Evolutionary conservation across 129 eudicot species (phyloP), one percentile per base, ranked within the genome.

Genomic region (Flaveria linearis): DNA sequence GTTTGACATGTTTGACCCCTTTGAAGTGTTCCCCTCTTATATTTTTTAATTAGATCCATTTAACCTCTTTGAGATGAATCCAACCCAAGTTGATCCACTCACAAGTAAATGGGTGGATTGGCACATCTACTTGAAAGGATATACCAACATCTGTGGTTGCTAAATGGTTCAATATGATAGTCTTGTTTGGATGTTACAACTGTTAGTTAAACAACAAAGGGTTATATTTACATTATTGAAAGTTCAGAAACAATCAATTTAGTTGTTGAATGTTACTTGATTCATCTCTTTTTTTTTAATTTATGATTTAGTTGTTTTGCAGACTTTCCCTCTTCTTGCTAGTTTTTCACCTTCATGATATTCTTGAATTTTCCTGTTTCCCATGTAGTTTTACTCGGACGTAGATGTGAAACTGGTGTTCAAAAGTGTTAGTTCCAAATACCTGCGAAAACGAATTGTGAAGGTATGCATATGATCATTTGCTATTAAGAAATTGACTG

Each of bases 351-450:
- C 17, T 56, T 46, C 36, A 33, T 56, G 7, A 50, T 64, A 47
- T 74, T 69, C n/a, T 65, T 80, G 42, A n/a, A 50, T 62, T 55
- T 43, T 60, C 53, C 68, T 60, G 57, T 76, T 74, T 76, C 76
- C 70, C 74, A 25, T 85, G 68, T 76, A 94, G 99, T 84, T 95
- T 50, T 95, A 83, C 77, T 86, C 96, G 5, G 99, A 95, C 88
- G 99, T 95, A 46, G 99, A 95, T 77, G 99, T 95, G 86, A 95
- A 95, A 84, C 80, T 95, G 84, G 97, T 95, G 45, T 91, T 86
- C 70, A 95, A 91, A 72, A 96, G 91, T 16, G 90, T 91, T 67
- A 84, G 92, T 69, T 87, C 97, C 77, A 95, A 86, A 71, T 95
- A 86, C 76, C 85, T 95, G 77, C 88, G 99, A 80, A 91, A 78